Percentiles rank a stretch among this genome's conserved stretches.
Evolutionary conservation across 2,329 filamentous ascomycete species (phyloP).

Genomic region (Aureobasidium lini): DNA sequence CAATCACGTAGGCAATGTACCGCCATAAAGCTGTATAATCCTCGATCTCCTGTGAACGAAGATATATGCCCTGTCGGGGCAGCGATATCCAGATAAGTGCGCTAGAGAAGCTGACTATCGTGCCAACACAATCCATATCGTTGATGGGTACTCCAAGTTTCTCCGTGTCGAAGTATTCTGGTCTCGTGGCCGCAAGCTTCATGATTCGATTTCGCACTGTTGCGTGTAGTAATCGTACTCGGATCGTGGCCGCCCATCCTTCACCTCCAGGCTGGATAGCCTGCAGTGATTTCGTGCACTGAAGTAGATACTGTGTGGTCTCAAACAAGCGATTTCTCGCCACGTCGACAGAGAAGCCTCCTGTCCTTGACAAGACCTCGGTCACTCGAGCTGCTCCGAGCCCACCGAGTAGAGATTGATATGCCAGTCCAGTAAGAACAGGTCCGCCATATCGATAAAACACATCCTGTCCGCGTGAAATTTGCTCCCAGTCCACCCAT

Average conservation of each 20-base stretch:
- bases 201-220: conserved; percentile 59
- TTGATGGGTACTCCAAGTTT: conserved; percentile 62
- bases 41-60: conserved; percentile 52
- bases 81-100: conserved; percentile 61
- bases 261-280: conserved; percentile 61
- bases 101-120: conserved; percentile 62
- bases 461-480: conserved; percentile 64
- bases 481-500: conserved; percentile 74
- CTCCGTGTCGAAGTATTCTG: conserved; percentile 55
- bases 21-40: conserved; percentile 73
- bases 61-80: conserved; percentile 63
- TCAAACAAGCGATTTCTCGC: conserved; percentile 61
- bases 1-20: conserved; percentile 64
- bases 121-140: conserved; percentile 66
- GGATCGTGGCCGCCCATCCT: conserved; percentile 57
- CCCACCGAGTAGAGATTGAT: conserved; percentile 59
- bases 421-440: conserved; percentile 55
- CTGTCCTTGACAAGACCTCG: conserved; percentile 65
- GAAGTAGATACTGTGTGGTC: conserved; percentile 68
- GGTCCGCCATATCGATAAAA: conserved; percentile 70
- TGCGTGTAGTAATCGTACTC: conserved; percentile 63
- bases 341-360: conserved; percentile 63
- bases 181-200: conserved; percentile 46
- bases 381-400: conserved; percentile 68
- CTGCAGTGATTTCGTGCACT: conserved; percentile 58